These are phyloP conservation scores for Lactarius tabidus DNA, from an alignment of 768 basidiomycete genomes.

Conservation along the genomic window DNA sequence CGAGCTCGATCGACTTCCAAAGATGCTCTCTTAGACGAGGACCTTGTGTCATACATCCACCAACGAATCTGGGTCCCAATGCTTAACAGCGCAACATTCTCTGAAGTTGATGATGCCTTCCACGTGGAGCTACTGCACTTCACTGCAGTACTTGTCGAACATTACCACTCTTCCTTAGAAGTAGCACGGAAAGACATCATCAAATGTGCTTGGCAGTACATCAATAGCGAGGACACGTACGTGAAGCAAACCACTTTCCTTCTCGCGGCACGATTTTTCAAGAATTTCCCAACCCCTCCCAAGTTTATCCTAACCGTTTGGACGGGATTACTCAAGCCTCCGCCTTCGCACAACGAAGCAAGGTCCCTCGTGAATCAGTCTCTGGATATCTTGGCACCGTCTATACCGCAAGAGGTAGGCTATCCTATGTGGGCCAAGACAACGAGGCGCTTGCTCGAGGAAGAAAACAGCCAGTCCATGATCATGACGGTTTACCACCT, in stretches of 20 bases:
- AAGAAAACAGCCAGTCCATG: slow-evolving; percentile 75
- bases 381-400: slow-evolving; percentile 79
- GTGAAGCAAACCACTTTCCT: slow-evolving; percentile 93
- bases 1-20: slow-evolving; percentile 56
- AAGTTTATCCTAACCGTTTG: slow-evolving; percentile 92
- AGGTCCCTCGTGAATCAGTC: slow-evolving; percentile 79
- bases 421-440: slow-evolving; percentile 80
- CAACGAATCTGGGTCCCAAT: slow-evolving; percentile 79
- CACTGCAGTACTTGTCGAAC: slow-evolving; percentile 83
- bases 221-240: slow-evolving; percentile 79
- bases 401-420: slow-evolving; percentile 63
- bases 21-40: slow-evolving; percentile 62
- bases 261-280: slow-evolving; percentile 87
- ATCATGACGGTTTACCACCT: slow-evolving; percentile 85
- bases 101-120: slow-evolving; percentile 74
- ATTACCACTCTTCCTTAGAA: slow-evolving; percentile 73
- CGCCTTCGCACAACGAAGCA: slow-evolving; percentile 59
- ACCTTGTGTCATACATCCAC: slow-evolving; percentile 67
- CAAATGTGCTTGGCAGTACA: slow-evolving; percentile 88
- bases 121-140: slow-evolving; percentile 89
- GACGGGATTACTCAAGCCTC: slow-evolving; percentile 81
- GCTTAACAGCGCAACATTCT: slow-evolving; percentile 48
- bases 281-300: slow-evolving; percentile 79
- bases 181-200: slow-evolving; percentile 89
- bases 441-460: slow-evolving; percentile 78